phyloP scores from a whole-genome alignment of 139 green algal species.

The Pseudopediastrum boryanum region DNA sequence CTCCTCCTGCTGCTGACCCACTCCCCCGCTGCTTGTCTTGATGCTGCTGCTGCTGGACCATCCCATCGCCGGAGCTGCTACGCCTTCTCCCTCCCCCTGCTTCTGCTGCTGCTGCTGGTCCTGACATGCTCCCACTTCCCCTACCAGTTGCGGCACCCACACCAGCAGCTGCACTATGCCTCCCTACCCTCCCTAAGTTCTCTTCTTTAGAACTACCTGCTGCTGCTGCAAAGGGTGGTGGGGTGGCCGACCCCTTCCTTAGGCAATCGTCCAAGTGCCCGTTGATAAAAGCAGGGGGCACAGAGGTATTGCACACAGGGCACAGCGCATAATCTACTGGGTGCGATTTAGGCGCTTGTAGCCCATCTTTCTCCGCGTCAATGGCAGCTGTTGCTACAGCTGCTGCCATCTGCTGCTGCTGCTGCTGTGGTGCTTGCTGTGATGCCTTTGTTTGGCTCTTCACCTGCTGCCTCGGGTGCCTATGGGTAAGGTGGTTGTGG shows the following conservation, averaged over 20 bases:
- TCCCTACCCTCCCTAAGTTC: neutral
- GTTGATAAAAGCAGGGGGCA: slow-evolving; percentile 25
- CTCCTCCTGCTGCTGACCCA: too few species aligned
- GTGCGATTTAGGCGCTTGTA: neutral
- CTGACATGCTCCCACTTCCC: too few species aligned
- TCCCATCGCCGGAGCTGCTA: neutral
- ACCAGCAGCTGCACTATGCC: neutral
- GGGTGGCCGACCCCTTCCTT: neutral
- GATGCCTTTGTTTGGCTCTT: neutral
- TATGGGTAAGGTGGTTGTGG: too few species aligned
- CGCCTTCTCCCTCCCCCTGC: neutral
- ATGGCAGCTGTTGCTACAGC: slow-evolving; percentile 7
- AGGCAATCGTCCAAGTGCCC: slow-evolving; percentile 30
- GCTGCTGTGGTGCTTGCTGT: neutral
- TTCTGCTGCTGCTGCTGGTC: neutral
- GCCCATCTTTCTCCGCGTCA: neutral
- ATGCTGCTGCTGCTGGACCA: neutral
- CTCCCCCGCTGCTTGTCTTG: too few species aligned
- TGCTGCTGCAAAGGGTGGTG: neutral
- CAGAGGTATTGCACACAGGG: slow-evolving; percentile 27
- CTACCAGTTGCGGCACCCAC: neutral
- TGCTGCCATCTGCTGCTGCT: slow-evolving; percentile 7
- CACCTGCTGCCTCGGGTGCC: neutral
- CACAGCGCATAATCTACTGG: slow-evolving; percentile 17
- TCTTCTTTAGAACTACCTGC: neutral